These are phyloP conservation scores for Coniosporium apollinis DNA, from an alignment of 495 filamentous ascomycete genomes.

Conservation along the genomic window DNA sequence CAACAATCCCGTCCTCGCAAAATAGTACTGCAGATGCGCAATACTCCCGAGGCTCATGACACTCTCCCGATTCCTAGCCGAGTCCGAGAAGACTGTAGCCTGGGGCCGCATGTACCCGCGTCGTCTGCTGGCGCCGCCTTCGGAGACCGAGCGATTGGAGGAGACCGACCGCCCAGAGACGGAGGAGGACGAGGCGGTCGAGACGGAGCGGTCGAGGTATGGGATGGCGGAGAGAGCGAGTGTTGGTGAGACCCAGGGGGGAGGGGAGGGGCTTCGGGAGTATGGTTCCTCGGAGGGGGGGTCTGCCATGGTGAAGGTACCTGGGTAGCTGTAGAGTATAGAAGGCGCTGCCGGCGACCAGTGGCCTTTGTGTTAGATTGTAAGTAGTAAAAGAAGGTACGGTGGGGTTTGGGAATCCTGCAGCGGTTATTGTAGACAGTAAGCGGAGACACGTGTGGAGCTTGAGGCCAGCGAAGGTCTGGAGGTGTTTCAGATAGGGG, in stretches of 20 bases:
- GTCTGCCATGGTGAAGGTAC: too few relatives aligned
- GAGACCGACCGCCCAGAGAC: slow-evolving; percentile 39
- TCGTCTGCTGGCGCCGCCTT: slow-evolving; percentile 35
- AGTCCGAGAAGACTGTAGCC: slow-evolving; percentile 78
- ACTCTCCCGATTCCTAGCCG: slow-evolving; percentile 75
- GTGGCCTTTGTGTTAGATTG: too few relatives aligned
- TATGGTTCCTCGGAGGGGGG: too few relatives aligned
- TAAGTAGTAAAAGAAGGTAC: too few relatives aligned
- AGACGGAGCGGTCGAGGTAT: slow-evolving; percentile 56
- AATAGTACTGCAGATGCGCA: slow-evolving; percentile 95
- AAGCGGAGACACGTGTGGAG: too few relatives aligned
- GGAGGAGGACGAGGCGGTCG: slow-evolving; percentile 59
- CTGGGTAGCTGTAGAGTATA: too few relatives aligned
- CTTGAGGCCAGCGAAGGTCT: too few relatives aligned
- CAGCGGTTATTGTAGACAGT: too few relatives aligned
- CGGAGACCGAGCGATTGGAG: slow-evolving; percentile 34
- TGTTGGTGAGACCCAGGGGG: slow-evolving; percentile 49
- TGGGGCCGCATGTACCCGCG: slow-evolving; percentile 84
- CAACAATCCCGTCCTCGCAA: slow-evolving; percentile 80
- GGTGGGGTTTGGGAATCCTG: too few relatives aligned
- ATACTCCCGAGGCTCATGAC: slow-evolving; percentile 94
- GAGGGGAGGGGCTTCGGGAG: slow-evolving; percentile 32
- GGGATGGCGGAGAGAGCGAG: slow-evolving; percentile 46
- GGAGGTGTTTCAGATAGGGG: too few relatives aligned
- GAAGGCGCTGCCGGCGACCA: too few relatives aligned